Base-by-base conservation (phyloP, 2,329 filamentous ascomycete genomes). In the Phyllosticta citrichinensis region DNA sequence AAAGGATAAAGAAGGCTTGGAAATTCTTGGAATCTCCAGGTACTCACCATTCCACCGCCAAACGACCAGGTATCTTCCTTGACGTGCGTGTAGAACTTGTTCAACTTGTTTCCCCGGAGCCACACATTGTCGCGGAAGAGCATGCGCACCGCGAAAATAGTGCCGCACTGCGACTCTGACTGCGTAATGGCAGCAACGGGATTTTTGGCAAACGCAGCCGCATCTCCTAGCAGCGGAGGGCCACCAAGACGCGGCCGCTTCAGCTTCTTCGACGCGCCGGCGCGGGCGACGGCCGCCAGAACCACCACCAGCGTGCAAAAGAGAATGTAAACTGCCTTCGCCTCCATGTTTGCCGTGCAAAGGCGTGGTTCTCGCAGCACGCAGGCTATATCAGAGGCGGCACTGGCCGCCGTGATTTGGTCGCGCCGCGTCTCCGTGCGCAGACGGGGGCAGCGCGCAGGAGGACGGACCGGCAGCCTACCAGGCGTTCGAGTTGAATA, bases 21-120 rank as follows among this genome's bases (percentile, higher is more conserved):
- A 2, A 40, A 22, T 20, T 22, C 22, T n/a, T 1, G 17, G 52
- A 25, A 25, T 3, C 17, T 14, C 12, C 6, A 5, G 27, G 22
- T 14, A 54, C 52, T 30, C 52, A 54, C 52, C 27, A 65, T 64
- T 12, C 62, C 62, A 53, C 64, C 64, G 17, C 64, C 64, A 20
- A 64, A 65, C 11, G 64, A 65, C 64, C 64, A 65, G 33, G 62
- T 58, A 25, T 65, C 62, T 50, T 65, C 64, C 17, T 47, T 47
- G 40, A 47, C 40, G 17, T 47, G 40, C 17, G 40, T n/a, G 40
- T 47, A 47, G 40, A 47, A 47, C 14, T 47, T 47, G 40, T 47
- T 47, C 40, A 47, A n/a, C n/a, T 47, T 47, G 40, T 47, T 47
- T 47, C 40, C 40, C 40, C 40, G 40, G 14, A 47, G 40, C 40